Percentiles rank a stretch among this genome's conserved stretches.
phyloP scores from a whole-genome alignment of 805 yeast species.

The Saccharomycopsis lassenensis region DNA sequence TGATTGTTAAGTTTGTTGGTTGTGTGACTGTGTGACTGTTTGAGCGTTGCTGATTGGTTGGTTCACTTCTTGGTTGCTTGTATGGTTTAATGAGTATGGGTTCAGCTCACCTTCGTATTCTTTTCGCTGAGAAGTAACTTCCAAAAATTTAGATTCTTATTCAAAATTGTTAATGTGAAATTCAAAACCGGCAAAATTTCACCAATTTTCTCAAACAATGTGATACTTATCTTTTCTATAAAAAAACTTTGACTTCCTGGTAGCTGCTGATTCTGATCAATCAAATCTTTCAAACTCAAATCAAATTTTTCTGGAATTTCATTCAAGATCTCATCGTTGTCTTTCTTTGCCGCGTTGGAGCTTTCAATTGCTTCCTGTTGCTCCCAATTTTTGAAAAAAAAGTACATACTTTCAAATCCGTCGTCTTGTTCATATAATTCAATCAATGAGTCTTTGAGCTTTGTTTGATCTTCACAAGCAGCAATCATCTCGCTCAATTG shows the following conservation, averaged over 20 bases:
- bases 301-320: background rate
- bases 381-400: too few relatives aligned
- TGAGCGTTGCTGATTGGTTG: too few relatives aligned
- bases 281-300: constrained; percentile 30
- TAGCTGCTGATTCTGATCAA: constrained; percentile 37
- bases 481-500: constrained; percentile 35
- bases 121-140: constrained; percentile 7
- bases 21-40: too few relatives aligned
- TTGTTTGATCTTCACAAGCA: too few relatives aligned
- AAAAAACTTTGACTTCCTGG: constrained; percentile 74
- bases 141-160: constrained; percentile 51
- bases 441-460: too few relatives aligned
- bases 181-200: constrained; percentile 47
- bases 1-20: too few relatives aligned
- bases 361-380: too few relatives aligned
- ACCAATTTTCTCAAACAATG: constrained; percentile 46
- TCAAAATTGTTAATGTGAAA: constrained; percentile 44
- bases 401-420: too few relatives aligned
- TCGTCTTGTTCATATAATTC: too few relatives aligned
- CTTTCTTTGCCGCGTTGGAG: too few relatives aligned
- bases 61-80: too few relatives aligned
- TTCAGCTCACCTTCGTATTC: background rate
- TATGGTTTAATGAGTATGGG: background rate
- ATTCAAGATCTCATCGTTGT: constrained; percentile 1
- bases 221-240: constrained; percentile 70